Conservation (phyloP, 2,329 filamentous ascomycete genomes). For the Penicillium palitans region DNA sequence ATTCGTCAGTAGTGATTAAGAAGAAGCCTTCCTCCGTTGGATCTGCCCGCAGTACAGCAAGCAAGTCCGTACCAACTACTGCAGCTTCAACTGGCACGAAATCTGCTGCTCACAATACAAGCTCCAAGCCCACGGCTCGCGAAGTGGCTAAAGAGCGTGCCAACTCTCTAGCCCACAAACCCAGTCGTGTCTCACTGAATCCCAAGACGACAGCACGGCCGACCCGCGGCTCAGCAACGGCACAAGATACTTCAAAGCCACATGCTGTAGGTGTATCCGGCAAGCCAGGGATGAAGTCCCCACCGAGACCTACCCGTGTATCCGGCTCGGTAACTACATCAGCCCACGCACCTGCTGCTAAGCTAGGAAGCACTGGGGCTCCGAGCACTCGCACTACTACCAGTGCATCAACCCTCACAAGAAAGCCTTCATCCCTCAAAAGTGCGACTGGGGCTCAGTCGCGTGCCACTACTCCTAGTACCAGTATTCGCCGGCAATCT, state of each 20-base stretch:
- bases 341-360: constrained; percentile 44
- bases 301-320: constrained; percentile 43
- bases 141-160: constrained; percentile 33
- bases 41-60: constrained; percentile 26
- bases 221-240: constrained; percentile 33
- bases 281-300: constrained; percentile 41
- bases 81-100: constrained; percentile 22
- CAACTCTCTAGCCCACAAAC: constrained; percentile 33
- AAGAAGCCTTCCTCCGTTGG: constrained; percentile 38
- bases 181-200: constrained; percentile 35
- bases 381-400: constrained; percentile 31
- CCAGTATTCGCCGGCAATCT: constrained; percentile 33
- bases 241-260: constrained; percentile 30
- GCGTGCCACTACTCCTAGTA: constrained; percentile 26
- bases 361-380: constrained; percentile 25
- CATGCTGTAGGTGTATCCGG: constrained; percentile 24
- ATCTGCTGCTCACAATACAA: constrained; percentile 18
- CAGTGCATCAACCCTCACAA: constrained; percentile 30
- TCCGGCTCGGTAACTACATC: constrained; percentile 43
- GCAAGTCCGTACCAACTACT: constrained; percentile 17
- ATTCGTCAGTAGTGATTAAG: constrained; percentile 26
- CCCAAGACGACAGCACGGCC: constrained; percentile 31
- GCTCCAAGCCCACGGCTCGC: constrained; percentile 30
- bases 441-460: constrained; percentile 24
- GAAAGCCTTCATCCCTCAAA: constrained; percentile 41